Evolutionary conservation across 371 early-diverging fungal genomes (phyloP).

Genomic region (Mortierella sp.): DNA sequence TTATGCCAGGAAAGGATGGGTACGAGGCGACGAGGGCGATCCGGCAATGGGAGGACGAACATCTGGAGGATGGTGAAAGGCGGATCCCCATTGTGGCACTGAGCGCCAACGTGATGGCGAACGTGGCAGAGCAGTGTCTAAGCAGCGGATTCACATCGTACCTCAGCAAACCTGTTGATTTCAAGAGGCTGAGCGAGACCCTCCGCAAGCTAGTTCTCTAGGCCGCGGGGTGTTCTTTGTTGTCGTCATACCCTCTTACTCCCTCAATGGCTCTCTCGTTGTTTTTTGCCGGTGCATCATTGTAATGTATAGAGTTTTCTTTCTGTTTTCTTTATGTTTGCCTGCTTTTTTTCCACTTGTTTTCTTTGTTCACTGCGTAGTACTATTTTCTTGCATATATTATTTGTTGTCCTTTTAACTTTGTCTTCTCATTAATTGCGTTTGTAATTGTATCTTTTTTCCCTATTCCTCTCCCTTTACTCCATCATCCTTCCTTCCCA

Average conservation of each 20-base stretch:
- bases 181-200: constrained; percentile 71
- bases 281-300: neutral
- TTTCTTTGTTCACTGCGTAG: neutral
- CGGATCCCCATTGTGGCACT: constrained; percentile 72
- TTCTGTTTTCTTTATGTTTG: neutral
- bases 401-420: neutral
- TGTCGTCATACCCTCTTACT: neutral
- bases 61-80: constrained; percentile 50
- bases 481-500: neutral
- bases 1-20: constrained; percentile 80
- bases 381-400: neutral
- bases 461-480: neutral
- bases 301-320: neutral
- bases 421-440: neutral
- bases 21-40: constrained; percentile 73
- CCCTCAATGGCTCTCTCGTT: neutral
- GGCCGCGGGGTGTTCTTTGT: neutral
- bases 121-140: constrained; percentile 69
- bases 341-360: neutral
- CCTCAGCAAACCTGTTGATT: constrained; percentile 77
- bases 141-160: constrained; percentile 72
- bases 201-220: constrained; percentile 58
- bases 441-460: neutral
- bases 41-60: constrained; percentile 67
- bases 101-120: constrained; percentile 78